phyloP scores from a whole-genome alignment of 495 filamentous ascomycete genomes.

The Neurospora sp. region DNA sequence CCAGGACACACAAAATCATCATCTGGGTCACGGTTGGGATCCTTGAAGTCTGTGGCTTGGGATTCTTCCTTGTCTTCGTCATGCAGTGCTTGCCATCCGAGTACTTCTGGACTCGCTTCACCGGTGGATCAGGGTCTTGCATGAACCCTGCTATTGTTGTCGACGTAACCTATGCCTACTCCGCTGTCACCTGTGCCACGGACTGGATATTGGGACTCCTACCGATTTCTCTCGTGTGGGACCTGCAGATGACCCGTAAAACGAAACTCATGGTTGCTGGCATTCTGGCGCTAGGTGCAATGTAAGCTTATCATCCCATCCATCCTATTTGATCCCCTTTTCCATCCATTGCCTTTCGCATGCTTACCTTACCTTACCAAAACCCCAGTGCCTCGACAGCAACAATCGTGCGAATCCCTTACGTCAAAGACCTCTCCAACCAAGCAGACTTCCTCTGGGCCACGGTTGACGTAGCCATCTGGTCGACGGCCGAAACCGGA shows the following conservation, averaged over 20 bases:
- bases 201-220: constrained; percentile 26
- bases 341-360: background rate
- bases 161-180: constrained; percentile 16
- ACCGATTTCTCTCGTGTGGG: constrained; percentile 23
- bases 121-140: constrained; percentile 13
- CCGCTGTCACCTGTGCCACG: constrained; percentile 17
- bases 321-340: background rate
- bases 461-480: constrained; percentile 22
- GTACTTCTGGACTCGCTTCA: constrained; percentile 26
- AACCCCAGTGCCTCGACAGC: constrained; percentile 19
- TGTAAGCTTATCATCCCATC: constrained; percentile 9
- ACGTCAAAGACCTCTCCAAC: constrained; percentile 9
- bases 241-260: constrained; percentile 19
- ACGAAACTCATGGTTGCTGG: constrained; percentile 13
- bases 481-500: constrained; percentile 24
- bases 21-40: constrained; percentile 19
- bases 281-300: constrained; percentile 13
- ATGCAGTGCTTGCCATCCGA: constrained; percentile 34
- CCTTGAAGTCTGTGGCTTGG: constrained; percentile 19
- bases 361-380: background rate
- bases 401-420: constrained; percentile 19
- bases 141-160: constrained; percentile 10
- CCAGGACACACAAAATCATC: constrained; percentile 26
- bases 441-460: constrained; percentile 21
- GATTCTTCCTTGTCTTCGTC: constrained; percentile 31